Evolutionary conservation across 495 filamentous ascomycete species (phyloP), one percentile per base, ranked within the genome.

Genomic region (Cercophora sp.): DNA sequence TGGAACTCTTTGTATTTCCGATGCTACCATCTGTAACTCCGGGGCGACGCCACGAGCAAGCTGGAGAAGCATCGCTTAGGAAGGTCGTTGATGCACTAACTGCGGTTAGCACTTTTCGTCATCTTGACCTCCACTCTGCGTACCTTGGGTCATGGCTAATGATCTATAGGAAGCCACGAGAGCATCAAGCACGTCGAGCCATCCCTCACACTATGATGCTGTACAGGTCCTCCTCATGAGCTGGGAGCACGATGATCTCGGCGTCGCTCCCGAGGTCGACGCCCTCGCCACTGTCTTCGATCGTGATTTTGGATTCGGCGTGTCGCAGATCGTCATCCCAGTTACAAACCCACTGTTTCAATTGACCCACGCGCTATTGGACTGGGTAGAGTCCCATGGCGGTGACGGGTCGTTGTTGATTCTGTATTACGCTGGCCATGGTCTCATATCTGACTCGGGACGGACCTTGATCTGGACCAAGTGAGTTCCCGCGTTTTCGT

Each of bases 171-270:
- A 39, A 16, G 35, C 35, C 35, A 5, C 35, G 35, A 39, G 35
- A 16, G 35, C 16, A 16, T 39, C 35, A 16, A 8, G 35, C 35
- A 16, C 8, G 16, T 45, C 20, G 15, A 4, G 29, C n/a, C n/a
- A n/a, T 5, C 42, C 9, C 24, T 45, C 22, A 13, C 42, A 25
- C 42, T 46, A 46, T 31, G 22, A 29, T 11, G 13, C 10, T 1
- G 43, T 46, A 5, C 20, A 46, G 4, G 43, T 46, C 4, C 43
- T 46, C 8, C 43, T 46, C 13, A 26, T 46, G 1, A 6, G 24
- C 4, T 46, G 43, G 43, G 43, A 46, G 9, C 15, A 46, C 43
- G 43, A 46, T 27, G 43, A 46, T 18, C 43, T 46, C 5, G 43
- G 43, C 43, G 43, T 46, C 4, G 20, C 22, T 29, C 2, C 22